These are phyloP conservation scores for Harrya chromipes DNA, from an alignment of 768 basidiomycete genomes.

Conservation along the genomic window DNA sequence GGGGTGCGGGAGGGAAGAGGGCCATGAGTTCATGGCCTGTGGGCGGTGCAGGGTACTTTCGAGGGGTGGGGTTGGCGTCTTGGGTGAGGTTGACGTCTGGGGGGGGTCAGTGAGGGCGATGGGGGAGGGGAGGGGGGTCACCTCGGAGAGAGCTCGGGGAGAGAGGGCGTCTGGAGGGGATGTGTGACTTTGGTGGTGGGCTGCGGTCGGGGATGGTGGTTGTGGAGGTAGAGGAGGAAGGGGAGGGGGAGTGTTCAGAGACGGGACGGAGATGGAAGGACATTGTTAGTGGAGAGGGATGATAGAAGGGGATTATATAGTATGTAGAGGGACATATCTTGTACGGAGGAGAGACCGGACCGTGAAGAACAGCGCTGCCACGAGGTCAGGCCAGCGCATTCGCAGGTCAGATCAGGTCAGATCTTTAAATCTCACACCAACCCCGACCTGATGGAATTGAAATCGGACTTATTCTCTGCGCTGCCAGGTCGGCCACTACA, in stretches of 20 bases:
- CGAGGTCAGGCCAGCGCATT: conserved; percentile 13
- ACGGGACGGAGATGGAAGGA: conserved; percentile 60
- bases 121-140: conserved; percentile 18
- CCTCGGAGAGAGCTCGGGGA: conserved; percentile 65
- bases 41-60: conserved; percentile 71
- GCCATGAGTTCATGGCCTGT: conserved; percentile 85
- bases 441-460: too few relatives aligned
- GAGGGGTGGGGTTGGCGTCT: conserved; percentile 43
- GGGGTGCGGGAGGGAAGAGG: conserved; percentile 72
- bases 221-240: conserved; percentile 53
- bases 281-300: conserved; percentile 40
- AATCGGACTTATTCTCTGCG: conserved; percentile 1
- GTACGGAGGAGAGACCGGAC: too few relatives aligned
- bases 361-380: conserved; percentile 19
- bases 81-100: conserved; percentile 65
- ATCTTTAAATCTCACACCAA: too few relatives aligned
- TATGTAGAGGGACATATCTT: neutral
- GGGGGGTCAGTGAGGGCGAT: conserved; percentile 14
- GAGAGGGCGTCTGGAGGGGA: conserved; percentile 50
- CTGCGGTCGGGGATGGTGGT: conserved; percentile 45
- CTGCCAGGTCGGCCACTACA: conserved; percentile 22
- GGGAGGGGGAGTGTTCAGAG: conserved; percentile 43
- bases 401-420: too few relatives aligned
- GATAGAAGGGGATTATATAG: conserved; percentile 25
- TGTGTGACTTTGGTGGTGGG: conserved; percentile 31